phyloP scores from a whole-genome alignment of 106 monocot genomes.

The Dendrobium huoshanense region DNA sequence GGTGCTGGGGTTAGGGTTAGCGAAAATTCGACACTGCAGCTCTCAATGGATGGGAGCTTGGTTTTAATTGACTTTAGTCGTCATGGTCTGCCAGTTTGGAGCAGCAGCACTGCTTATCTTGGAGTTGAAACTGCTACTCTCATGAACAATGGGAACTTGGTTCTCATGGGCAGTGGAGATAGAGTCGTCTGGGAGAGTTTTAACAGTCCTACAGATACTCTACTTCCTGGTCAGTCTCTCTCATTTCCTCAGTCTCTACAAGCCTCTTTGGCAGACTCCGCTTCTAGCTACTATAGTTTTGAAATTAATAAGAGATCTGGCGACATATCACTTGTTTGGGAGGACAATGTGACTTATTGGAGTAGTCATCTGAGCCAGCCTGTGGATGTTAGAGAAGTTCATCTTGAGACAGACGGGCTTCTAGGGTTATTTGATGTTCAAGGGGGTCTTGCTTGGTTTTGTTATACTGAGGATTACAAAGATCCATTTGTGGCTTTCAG shows the following conservation, averaged over 20 bases:
- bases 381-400: constrained; percentile 14
- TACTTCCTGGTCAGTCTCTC: constrained; percentile 32
- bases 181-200: constrained; percentile 31
- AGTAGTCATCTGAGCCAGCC: constrained; percentile 11
- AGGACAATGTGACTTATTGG: constrained; percentile 47
- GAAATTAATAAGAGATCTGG: constrained; percentile 17
- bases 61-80: constrained; percentile 13
- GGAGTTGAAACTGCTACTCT: constrained; percentile 16
- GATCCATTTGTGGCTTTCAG: constrained; percentile 29
- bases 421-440: constrained; percentile 24
- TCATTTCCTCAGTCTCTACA: constrained; percentile 28
- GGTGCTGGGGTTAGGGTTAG: constrained; percentile 37
- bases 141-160: constrained; percentile 24
- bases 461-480: constrained; percentile 26
- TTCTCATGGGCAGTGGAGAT: constrained; percentile 15
- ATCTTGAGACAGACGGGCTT: constrained; percentile 21
- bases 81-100: constrained; percentile 23
- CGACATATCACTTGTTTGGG: constrained; percentile 38
- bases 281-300: constrained; percentile 35
- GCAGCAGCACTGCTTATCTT: constrained; percentile 20
- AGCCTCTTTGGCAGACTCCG: constrained; percentile 13
- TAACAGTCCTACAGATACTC: constrained; percentile 31
- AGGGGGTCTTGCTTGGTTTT: constrained; percentile 13
- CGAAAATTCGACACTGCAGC: constrained; percentile 9
- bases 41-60: constrained; percentile 32